Evolutionary conservation across 768 basidiomycete genomes (phyloP).

Genomic region (Termitomyces sp.): DNA sequence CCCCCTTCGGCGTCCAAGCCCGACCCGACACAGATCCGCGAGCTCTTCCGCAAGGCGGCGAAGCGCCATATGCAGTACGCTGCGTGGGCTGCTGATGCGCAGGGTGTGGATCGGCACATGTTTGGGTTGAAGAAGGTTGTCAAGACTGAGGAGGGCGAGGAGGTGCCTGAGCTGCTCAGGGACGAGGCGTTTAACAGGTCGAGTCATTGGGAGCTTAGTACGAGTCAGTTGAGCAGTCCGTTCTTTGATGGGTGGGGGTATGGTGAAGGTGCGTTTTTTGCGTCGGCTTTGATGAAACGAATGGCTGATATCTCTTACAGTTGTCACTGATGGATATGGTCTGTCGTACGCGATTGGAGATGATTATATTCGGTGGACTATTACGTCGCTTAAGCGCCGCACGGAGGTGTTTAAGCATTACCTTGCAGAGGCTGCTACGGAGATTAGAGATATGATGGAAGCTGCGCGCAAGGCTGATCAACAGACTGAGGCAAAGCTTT

Average conservation of each 20-base stretch:
- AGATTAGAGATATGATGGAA: conserved; percentile 18
- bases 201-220: conserved; percentile 90
- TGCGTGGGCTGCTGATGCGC: conserved; percentile 87
- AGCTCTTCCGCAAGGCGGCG: conserved; percentile 71
- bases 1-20: neutral
- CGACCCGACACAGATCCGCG: conserved; percentile 34
- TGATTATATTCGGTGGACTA: conserved; percentile 83
- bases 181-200: conserved; percentile 67
- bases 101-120: conserved; percentile 93
- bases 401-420: conserved; percentile 59
- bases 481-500: neutral
- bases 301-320: conserved; percentile 19
- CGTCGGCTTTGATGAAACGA: no score
- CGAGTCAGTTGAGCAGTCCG: conserved; percentile 75
- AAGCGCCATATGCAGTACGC: conserved; percentile 84
- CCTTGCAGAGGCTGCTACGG: conserved; percentile 16
- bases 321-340: conserved; percentile 90
- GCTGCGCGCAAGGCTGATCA: conserved; percentile 10
- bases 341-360: conserved; percentile 87
- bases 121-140: conserved; percentile 89
- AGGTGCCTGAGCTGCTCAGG: conserved; percentile 64
- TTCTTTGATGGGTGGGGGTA: conserved; percentile 97
- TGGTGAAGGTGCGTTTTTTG: conserved; percentile 1
- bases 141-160: conserved; percentile 51
- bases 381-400: conserved; percentile 54